Evolutionary conservation across 148 eudicot genomes (phyloP), one percentile per base, ranked within the genome.

Genomic region (Vaccinium myrtillus): DNA sequence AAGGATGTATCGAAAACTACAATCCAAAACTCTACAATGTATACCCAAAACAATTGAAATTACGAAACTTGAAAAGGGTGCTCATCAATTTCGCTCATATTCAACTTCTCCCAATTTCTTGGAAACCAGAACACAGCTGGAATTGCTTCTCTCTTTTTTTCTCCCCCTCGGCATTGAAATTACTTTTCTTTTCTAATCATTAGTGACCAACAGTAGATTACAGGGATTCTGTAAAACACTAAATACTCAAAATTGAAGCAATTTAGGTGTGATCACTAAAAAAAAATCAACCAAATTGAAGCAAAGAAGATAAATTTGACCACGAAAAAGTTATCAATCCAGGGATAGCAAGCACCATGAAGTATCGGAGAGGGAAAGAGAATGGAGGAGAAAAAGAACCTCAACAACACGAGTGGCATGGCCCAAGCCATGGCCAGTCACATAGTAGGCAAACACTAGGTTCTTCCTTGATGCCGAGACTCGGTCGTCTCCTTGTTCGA

Each of bases 321-420:
- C 9, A 25, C 21, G 6, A 25, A 25, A 76, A 76, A 3, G 7
- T 25, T 13, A 51, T 12, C 59, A 77, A 77, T 55, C 80, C 56
- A 77, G 39, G 1, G 8, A 4, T 8, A 36, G 39, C 39, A 36
- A 49, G 11, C 30, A 80, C 21, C 8, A 36, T 1, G 18, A 27
- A 30, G 39, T 3, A 30, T 0, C 21, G 3, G 5, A 48, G 0
- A 51, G 19, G 27, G 77, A 14, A 36, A 21, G 8, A 27, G 39
- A 18, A 36, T 36, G 3, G 39, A 2, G 39, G 4, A 32, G 16
- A 39, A 3, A 69, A 2, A 63, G 21, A 36, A 95, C 99, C 98
- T 96, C 99, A 80, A 93, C 98, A 55, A 95, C 98, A 12, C 99
- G 98, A 83, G 99, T 97, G 61, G 99, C 99, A 43, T 97, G 99